A percentile compares a stretch with the other conserved stretches of the same genome.
phyloP scores from a whole-genome alignment of 305 asterid species.

The Fraxinus floribunda region DNA sequence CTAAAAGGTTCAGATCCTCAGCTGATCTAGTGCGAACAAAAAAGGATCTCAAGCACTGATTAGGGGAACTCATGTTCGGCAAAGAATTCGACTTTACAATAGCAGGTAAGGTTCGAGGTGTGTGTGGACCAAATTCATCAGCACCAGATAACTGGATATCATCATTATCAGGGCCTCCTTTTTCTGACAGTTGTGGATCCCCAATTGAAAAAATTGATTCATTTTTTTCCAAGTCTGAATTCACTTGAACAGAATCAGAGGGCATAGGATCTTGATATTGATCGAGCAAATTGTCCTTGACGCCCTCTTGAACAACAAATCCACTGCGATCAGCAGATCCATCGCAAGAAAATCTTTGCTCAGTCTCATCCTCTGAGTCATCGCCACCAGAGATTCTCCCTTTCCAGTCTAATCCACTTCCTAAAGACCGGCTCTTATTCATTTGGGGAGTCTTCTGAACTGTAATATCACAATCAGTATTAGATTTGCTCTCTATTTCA shows the following conservation, averaged over 20 bases:
- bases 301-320: conserved; percentile 33
- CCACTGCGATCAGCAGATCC: conserved; percentile 46
- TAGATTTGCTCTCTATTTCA: conserved; percentile 49
- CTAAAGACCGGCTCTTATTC: conserved; percentile 68
- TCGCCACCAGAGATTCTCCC: conserved; percentile 43
- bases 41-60: conserved; percentile 21
- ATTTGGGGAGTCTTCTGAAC: conserved; percentile 31
- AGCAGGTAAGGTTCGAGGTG: conserved; percentile 37
- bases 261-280: conserved; percentile 47
- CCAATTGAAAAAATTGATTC: conserved; percentile 48
- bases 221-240: conserved; percentile 40
- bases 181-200: conserved; percentile 43
- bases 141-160: conserved; percentile 44
- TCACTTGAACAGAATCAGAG: conserved; percentile 58
- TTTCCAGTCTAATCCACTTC: conserved; percentile 60
- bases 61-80: conserved; percentile 58
- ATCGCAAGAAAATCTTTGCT: conserved; percentile 48
- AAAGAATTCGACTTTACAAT: conserved; percentile 68
- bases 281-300: conserved; percentile 43
- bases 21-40: conserved; percentile 57
- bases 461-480: conserved; percentile 35
- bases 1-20: conserved; percentile 55
- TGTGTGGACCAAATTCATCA: conserved; percentile 41
- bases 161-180: conserved; percentile 43
- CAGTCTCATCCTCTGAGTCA: conserved; percentile 57